A percentile compares a stretch with the other conserved stretches of the same genome.
phyloP scores from a whole-genome alignment of 371 early-diverging fungal species.

The Syncephalis fuscata region DNA sequence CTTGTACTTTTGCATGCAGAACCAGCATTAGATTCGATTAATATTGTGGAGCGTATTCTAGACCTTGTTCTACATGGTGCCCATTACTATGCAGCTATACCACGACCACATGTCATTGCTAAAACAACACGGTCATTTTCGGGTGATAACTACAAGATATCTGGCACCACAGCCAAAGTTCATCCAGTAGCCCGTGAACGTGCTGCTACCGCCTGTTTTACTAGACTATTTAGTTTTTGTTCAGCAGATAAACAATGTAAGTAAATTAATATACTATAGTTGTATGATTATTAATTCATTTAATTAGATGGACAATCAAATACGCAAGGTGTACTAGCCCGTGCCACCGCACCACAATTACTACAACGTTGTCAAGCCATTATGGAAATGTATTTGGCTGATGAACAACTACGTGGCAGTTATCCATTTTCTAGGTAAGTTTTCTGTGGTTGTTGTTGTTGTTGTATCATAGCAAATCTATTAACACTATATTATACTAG shows the following conservation, averaged over 20 bases:
- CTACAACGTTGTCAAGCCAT: slow-evolving; percentile 49
- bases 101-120: background rate
- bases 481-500: background rate
- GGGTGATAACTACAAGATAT: background rate
- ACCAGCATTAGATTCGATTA: background rate
- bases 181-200: background rate
- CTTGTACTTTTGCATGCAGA: too few relatives aligned
- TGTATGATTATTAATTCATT: background rate
- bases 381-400: slow-evolving; percentile 48
- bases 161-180: background rate
- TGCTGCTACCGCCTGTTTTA: background rate
- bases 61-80: background rate
- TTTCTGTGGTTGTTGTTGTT: slow-evolving; percentile 20
- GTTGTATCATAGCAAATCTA: background rate
- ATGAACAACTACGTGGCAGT: slow-evolving; percentile 52
- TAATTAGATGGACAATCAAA: slow-evolving; percentile 11
- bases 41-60: background rate
- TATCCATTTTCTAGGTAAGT: slow-evolving; percentile 64
- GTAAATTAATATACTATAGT: background rate
- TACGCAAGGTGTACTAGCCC: slow-evolving; percentile 32
- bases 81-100: background rate
- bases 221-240: background rate
- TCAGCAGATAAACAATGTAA: background rate
- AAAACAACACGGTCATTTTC: background rate
- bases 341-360: slow-evolving; percentile 45